Percentiles rank a stretch among this genome's conserved stretches.
These are phyloP conservation scores for Cicer judaicum DNA, from an alignment of 306 rosid species.

Conservation along the genomic window DNA sequence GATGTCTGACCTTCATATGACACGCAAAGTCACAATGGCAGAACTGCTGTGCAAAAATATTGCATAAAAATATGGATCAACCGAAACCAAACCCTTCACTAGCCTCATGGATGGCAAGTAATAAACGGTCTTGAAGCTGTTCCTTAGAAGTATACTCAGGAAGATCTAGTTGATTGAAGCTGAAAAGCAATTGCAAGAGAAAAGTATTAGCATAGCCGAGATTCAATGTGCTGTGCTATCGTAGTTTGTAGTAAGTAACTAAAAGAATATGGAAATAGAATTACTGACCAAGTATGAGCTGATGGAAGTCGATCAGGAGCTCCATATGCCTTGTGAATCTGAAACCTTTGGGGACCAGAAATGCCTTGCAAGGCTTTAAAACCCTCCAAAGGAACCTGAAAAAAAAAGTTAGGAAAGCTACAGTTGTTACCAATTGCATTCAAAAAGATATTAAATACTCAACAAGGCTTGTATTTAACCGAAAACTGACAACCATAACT, in stretches of 20 bases:
- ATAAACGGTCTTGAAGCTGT: conserved; percentile 91
- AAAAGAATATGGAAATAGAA: neutral
- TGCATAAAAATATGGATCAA: conserved; percentile 39
- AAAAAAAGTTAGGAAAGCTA: conserved; percentile 41
- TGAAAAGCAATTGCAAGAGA: conserved; percentile 41
- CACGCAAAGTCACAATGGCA: conserved; percentile 49
- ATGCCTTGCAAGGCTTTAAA: conserved; percentile 98
- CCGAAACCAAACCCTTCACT: conserved; percentile 99
- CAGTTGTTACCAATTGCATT: conserved; percentile 20
- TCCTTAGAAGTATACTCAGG: conserved; percentile 95
- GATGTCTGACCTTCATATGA: conserved; percentile 62
- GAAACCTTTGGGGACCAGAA: conserved; percentile 98
- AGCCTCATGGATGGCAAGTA: conserved; percentile 96
- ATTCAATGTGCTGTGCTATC: conserved; percentile 10
- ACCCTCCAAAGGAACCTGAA: conserved; percentile 98
- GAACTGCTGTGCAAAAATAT: conserved; percentile 47
- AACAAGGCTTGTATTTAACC: neutral
- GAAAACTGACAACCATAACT: neutral
- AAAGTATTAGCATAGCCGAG: conserved; percentile 40
- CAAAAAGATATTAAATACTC: conserved; percentile 25
- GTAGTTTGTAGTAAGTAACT: conserved; percentile 4
- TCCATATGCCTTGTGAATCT: conserved; percentile 98
- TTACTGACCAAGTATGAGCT: conserved; percentile 94
- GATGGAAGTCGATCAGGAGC: conserved; percentile 97
- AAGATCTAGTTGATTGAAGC: conserved; percentile 98